phyloP scores from a whole-genome alignment of 1,284 basidiomycete species.

The Trichosporon sp. region DNA sequence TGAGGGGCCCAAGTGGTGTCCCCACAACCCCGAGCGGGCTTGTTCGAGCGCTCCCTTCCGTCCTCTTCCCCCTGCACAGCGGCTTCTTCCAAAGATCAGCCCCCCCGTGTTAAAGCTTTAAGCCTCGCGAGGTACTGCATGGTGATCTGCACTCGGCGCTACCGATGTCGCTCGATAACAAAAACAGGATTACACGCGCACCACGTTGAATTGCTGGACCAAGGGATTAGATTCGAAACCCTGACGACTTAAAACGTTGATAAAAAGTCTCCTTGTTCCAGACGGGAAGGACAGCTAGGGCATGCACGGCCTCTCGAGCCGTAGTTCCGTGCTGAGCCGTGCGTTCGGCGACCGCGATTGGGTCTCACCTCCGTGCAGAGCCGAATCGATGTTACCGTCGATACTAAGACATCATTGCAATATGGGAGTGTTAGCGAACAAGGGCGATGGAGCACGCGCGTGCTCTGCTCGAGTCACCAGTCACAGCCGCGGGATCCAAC shows the following conservation, averaged over 20 bases:
- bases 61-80: background rate
- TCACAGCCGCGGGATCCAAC: background rate
- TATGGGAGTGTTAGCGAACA: background rate
- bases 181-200: background rate
- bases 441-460: background rate
- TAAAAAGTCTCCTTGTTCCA: slow-evolving; percentile 6
- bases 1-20: background rate
- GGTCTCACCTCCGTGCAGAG: background rate
- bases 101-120: background rate
- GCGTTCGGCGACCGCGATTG: background rate
- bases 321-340: background rate
- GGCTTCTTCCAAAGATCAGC: background rate
- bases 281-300: background rate
- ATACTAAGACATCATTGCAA: background rate
- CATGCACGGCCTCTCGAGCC: background rate
- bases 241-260: slow-evolving; percentile 2
- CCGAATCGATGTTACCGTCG: too few species aligned
- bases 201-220: background rate
- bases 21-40: background rate
- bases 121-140: background rate
- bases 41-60: background rate
- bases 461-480: background rate
- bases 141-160: background rate
- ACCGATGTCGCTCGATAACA: background rate
- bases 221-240: background rate